These are phyloP conservation scores for Ulmus americana DNA, from an alignment of 331 rosid genomes.

Conservation along the genomic window DNA sequence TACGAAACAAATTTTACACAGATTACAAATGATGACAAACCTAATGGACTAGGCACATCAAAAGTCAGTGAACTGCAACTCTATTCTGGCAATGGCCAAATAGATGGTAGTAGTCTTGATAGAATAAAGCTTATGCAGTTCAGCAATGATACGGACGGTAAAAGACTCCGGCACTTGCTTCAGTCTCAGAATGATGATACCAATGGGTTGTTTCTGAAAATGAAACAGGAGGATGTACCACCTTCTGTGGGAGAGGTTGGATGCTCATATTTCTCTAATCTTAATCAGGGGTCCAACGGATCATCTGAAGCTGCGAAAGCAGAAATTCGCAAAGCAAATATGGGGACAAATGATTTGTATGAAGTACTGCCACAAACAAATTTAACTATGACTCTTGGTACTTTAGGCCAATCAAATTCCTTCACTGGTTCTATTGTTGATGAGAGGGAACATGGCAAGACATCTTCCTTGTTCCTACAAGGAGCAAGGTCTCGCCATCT, in stretches of 20 bases:
- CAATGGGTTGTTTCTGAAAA: conserved; percentile 43
- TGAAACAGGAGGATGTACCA: conserved; percentile 56
- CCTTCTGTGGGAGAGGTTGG: conserved; percentile 49
- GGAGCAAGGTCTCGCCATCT: conserved; percentile 75
- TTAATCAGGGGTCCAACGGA: conserved; percentile 48
- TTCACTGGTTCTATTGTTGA: conserved; percentile 39
- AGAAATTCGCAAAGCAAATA: conserved; percentile 46
- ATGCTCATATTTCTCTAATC: conserved; percentile 40
- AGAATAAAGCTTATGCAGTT: conserved; percentile 38
- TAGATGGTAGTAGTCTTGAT: conserved; percentile 33
- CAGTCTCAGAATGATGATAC: conserved; percentile 48
- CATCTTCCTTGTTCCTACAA: conserved; percentile 48
- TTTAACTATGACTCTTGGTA: conserved; percentile 65
- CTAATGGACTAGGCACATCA: conserved; percentile 42
- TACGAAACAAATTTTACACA: conserved; percentile 33
- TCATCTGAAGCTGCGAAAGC: conserved; percentile 49
- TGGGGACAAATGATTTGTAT: conserved; percentile 47
- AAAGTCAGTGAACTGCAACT: conserved; percentile 42
- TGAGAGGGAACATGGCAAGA: conserved; percentile 60
- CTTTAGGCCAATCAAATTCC: conserved; percentile 48
- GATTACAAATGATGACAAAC: conserved; percentile 52
- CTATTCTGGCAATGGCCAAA: conserved; percentile 37
- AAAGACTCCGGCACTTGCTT: conserved; percentile 58
- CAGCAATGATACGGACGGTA: conserved; percentile 41
- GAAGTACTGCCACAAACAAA: conserved; percentile 71